These are phyloP conservation scores for Leccinum boreale DNA, from an alignment of 768 basidiomycete genomes.

Conservation along the genomic window DNA sequence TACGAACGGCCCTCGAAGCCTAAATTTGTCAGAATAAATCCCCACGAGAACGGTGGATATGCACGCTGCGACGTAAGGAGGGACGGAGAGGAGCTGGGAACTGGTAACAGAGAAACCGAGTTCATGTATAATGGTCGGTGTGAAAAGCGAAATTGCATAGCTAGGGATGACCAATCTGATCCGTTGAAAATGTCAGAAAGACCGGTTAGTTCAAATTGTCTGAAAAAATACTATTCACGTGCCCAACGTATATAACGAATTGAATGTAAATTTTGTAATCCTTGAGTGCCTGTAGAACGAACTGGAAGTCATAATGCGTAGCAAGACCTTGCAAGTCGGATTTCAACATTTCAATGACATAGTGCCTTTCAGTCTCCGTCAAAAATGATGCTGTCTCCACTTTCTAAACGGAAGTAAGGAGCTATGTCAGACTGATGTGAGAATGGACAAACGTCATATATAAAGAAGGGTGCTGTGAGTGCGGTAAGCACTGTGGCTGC, in stretches of 20 bases:
- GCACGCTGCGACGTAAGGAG: conserved; percentile 44
- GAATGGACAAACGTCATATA: conserved; percentile 44
- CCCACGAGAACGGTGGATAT: conserved; percentile 38
- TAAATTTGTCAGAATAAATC: conserved; percentile 39
- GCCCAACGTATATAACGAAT: conserved; percentile 39
- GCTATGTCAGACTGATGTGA: background rate
- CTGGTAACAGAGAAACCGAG: conserved; percentile 48
- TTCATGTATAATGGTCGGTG: conserved; percentile 44
- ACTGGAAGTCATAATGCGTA: conserved; percentile 42
- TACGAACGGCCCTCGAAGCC: conserved; percentile 46
- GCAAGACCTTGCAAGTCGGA: conserved; percentile 42
- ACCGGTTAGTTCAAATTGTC: background rate
- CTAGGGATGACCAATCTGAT: conserved; percentile 40
- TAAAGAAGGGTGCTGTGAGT: conserved; percentile 38
- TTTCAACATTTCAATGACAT: conserved; percentile 39
- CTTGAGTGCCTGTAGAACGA: conserved; percentile 45
- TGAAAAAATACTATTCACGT: background rate
- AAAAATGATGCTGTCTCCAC: conserved; percentile 15
- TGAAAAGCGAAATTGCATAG: conserved; percentile 45
- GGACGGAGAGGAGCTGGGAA: conserved; percentile 46
- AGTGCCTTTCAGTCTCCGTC: conserved; percentile 38
- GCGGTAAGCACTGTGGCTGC: conserved; percentile 14
- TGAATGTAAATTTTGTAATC: conserved; percentile 41
- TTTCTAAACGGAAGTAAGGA: conserved; percentile 5
- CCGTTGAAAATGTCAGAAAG: background rate